Base-by-base conservation (phyloP, 768 basidiomycete genomes). In the Phaeotremella skinneri region DNA sequence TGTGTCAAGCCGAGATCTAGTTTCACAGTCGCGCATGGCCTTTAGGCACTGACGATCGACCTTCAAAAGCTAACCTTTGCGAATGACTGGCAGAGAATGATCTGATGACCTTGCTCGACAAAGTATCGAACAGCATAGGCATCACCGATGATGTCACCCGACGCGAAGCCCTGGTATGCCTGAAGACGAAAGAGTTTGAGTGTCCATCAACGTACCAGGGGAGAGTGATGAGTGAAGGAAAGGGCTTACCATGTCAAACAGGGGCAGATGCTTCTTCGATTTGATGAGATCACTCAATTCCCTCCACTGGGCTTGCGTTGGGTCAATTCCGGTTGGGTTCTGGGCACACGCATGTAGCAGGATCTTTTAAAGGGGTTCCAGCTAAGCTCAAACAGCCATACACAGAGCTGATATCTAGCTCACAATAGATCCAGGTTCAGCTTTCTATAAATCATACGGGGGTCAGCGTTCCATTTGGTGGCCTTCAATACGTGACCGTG, bases 301-400 rank as follows among this genome's bases (percentile, higher is more conserved):
- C 61, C 82, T 83, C 96, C 96, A 99, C 80, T 99, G 92, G 50
- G 85, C 86, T 21, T 82, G 84, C 9, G 93, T 96, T 29, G 91
- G 93, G 80, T 99, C 96, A 66, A 98, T 84, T 62, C 96, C 94
- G 1, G 94, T 98, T n/a, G 94, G 94, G 80, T 99, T 99, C 83
- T 98, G 91, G 26, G 94, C 96, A 79, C 96, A 98, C 2, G 94
- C 94, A 70, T 98, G 94, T 41, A 99, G 78, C 62, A 99, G 79
- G 78, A 98, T 58, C 70, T 72, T 42, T 20, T 42, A 7, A 55
- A 45, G 20, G 20, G 20, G 14, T 25, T 13, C 14, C 21, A n/a
- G n/a, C 5, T 23, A 30, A 51, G 11, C 5, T 51, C 27, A 51
- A 27, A 11, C 13, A 50, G 49, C 13, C 13, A 9, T 11, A 25